phyloP scores from a whole-genome alignment of 2,329 filamentous ascomycete species.

The Verruconis gallopava region DNA sequence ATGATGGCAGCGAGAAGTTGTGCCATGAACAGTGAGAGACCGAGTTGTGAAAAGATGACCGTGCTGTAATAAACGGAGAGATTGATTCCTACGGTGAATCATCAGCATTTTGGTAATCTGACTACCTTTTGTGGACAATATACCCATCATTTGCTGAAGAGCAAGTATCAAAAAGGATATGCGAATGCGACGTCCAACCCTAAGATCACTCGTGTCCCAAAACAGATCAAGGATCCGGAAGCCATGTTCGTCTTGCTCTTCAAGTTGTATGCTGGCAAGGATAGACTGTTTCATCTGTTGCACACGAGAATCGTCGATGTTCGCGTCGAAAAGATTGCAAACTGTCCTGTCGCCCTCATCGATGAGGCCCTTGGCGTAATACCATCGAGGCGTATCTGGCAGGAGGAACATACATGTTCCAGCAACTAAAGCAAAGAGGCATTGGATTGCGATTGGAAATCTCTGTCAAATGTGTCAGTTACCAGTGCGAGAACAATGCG shows the following conservation, averaged over 20 bases:
- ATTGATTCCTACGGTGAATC: slow-evolving; percentile 16
- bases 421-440: slow-evolving; percentile 20
- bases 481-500: too few species aligned
- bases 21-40: slow-evolving; percentile 16
- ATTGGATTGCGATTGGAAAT: slow-evolving; percentile 22
- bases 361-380: slow-evolving; percentile 13
- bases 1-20: slow-evolving; percentile 18
- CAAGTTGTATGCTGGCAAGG: slow-evolving; percentile 17
- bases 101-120: too few species aligned
- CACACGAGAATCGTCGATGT: slow-evolving; percentile 13
- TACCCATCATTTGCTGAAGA: slow-evolving; percentile 19
- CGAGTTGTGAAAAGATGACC: slow-evolving; percentile 20
- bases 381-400: slow-evolving; percentile 16
- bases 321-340: slow-evolving; percentile 11
- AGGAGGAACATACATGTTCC: slow-evolving; percentile 16
- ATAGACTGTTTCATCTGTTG: slow-evolving; percentile 17
- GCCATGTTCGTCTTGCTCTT: slow-evolving; percentile 17
- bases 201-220: slow-evolving; percentile 25
- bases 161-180: slow-evolving; percentile 24
- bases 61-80: slow-evolving; percentile 22
- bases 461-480: too few species aligned
- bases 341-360: slow-evolving; percentile 13
- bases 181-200: slow-evolving; percentile 24
- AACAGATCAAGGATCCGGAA: slow-evolving; percentile 18
- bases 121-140: neutral